These are phyloP conservation scores for Aspergillus piperis DNA, from an alignment of 2,329 filamentous ascomycete genomes.

Conservation along the genomic window DNA sequence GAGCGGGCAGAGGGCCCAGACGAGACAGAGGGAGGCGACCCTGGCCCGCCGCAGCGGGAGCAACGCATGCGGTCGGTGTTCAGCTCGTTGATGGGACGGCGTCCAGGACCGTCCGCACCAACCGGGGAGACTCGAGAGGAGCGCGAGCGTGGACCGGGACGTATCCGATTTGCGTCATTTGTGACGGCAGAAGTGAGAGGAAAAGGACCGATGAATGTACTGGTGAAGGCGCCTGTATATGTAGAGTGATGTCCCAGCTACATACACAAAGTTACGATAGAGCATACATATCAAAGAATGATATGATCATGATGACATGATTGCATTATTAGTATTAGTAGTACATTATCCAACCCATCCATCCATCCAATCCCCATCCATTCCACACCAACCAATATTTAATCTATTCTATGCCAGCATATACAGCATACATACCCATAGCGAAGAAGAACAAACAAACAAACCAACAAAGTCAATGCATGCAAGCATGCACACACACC, in stretches of 20 bases:
- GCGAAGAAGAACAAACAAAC: too few species aligned
- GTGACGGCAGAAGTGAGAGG: constrained; percentile 73
- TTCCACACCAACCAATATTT: background rate
- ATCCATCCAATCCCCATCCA: background rate
- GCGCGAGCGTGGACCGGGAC: constrained; percentile 33
- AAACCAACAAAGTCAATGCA: background rate
- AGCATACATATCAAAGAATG: background rate
- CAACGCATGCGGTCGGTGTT: constrained; percentile 44
- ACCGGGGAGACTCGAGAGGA: constrained; percentile 24
- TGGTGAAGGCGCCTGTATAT: constrained; percentile 74
- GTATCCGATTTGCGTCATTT: constrained; percentile 75
- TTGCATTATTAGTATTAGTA: background rate
- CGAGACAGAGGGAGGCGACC: constrained; percentile 23
- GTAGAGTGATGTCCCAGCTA: background rate
- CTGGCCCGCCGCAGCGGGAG: background rate
- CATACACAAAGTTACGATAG: background rate
- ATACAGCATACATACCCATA: background rate
- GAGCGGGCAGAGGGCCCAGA: constrained; percentile 9
- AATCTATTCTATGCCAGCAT: background rate
- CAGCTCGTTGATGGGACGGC: constrained; percentile 40
- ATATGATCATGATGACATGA: background rate
- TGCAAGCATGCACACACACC: background rate
- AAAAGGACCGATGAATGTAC: constrained; percentile 60
- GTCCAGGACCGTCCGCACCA: constrained; percentile 10
- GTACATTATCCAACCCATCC: background rate